These are phyloP conservation scores for Cyclotella baltica DNA, from an alignment of 108 stramenopile species.

Conservation along the genomic window DNA sequence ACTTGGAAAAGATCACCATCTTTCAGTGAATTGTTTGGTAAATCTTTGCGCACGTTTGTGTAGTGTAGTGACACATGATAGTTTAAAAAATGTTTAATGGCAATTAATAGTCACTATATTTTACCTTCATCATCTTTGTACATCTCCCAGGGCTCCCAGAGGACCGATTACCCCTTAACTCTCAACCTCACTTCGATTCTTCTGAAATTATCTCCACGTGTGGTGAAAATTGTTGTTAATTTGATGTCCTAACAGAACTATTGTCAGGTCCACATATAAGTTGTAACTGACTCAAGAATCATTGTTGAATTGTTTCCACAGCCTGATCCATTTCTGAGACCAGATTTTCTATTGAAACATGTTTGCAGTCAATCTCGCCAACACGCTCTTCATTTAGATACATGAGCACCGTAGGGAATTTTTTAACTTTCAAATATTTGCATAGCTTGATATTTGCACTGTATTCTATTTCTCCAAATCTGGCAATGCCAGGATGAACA, in stretches of 20 bases:
- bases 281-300: not conserved
- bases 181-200: too few relatives aligned
- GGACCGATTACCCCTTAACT: too few relatives aligned
- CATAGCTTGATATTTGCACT: slow-evolving; percentile 62
- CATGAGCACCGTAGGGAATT: slow-evolving; percentile 64
- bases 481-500: slow-evolving; percentile 45
- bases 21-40: slow-evolving; percentile 44
- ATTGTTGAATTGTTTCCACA: slow-evolving; percentile 1
- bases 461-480: slow-evolving; percentile 75
- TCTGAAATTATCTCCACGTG: too few relatives aligned
- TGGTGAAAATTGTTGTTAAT: too few relatives aligned
- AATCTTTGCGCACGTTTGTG: not conserved
- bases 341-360: slow-evolving; percentile 43
- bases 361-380: slow-evolving; percentile 42
- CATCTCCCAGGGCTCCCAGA: too few relatives aligned
- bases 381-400: slow-evolving; percentile 34
- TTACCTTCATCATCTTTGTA: too few relatives aligned
- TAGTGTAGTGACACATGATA: too few relatives aligned
- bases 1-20: slow-evolving; percentile 64
- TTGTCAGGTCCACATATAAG: not conserved
- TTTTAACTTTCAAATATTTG: slow-evolving; percentile 57
- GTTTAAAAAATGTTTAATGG: too few relatives aligned
- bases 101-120: too few relatives aligned
- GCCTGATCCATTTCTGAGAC: slow-evolving; percentile 30
- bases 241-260: too few relatives aligned